phyloP scores from a whole-genome alignment of 352 stramenopile species.

The Pilasporangium apinafurcum region DNA sequence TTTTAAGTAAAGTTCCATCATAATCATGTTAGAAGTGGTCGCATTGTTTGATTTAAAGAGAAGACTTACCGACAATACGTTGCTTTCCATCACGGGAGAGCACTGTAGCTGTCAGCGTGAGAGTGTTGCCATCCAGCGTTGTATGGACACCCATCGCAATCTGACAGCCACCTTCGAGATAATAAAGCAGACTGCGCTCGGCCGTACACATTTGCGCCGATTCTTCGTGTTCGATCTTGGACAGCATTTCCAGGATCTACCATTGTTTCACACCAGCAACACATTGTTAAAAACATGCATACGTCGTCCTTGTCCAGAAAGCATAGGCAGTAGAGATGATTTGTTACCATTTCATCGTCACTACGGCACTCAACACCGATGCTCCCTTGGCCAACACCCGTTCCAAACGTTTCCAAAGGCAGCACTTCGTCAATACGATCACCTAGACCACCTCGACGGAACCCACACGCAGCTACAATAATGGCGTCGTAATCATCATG shows the following conservation, averaged over 20 bases:
- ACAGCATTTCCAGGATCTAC: constrained; percentile 73
- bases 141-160: constrained; percentile 82
- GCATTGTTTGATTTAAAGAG: no score
- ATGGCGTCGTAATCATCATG: constrained; percentile 83
- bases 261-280: no score
- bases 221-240: constrained; percentile 67
- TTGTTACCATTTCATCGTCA: constrained; percentile 48
- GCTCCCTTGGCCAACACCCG: constrained; percentile 80
- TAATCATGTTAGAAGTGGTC: no score
- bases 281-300: not conserved
- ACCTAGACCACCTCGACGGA: constrained; percentile 64
- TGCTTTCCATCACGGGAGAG: constrained; percentile 70
- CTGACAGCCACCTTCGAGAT: constrained; percentile 84
- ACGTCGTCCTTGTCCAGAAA: not conserved
- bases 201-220: constrained; percentile 76
- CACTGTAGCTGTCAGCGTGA: constrained; percentile 66
- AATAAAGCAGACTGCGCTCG: constrained; percentile 76
- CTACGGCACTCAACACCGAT: constrained; percentile 81
- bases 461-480: constrained; percentile 79
- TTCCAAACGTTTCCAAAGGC: constrained; percentile 63
- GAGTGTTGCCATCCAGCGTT: constrained; percentile 45
- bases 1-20: no score
- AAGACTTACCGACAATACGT: constrained; percentile 30
- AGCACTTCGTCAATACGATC: constrained; percentile 75
- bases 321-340: not conserved